These are phyloP conservation scores for Podaxis sp. DNA, from an alignment of 768 basidiomycete species.

Conservation along the genomic window DNA sequence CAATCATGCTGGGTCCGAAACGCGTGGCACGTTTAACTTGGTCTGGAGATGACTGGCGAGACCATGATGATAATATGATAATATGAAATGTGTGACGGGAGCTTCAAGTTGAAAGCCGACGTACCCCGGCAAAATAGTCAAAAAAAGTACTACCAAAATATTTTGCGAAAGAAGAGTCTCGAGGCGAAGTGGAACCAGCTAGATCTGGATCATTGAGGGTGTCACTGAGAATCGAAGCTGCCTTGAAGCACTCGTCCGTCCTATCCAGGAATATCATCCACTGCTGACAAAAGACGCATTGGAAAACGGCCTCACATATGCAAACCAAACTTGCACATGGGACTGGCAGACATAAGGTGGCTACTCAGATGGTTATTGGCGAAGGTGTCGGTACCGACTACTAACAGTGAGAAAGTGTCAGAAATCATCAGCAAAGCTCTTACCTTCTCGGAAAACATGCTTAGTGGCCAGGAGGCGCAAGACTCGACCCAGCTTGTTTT, in stretches of 20 bases:
- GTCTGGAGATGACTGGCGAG: background rate
- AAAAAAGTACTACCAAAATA: conserved; percentile 19
- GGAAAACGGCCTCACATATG: conserved; percentile 20
- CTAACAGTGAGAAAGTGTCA: conserved; percentile 16
- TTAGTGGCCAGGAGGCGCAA: conserved; percentile 33
- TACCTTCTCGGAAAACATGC: conserved; percentile 38
- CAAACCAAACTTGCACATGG: conserved; percentile 23
- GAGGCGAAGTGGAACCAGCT: conserved; percentile 23
- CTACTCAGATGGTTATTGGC: conserved; percentile 41
- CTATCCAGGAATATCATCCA: conserved; percentile 1
- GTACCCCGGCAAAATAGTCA: conserved; percentile 23
- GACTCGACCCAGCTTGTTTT: conserved; percentile 31
- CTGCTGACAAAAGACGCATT: background rate
- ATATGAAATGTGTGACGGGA: background rate
- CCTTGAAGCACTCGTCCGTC: conserved; percentile 20
- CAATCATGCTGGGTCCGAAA: conserved; percentile 33
- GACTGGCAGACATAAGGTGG: conserved; percentile 25
- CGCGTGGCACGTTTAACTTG: conserved; percentile 16
- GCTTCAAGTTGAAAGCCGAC: background rate
- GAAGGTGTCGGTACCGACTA: conserved; percentile 35
- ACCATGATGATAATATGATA: background rate
- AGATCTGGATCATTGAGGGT: conserved; percentile 32
- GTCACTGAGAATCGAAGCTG: conserved; percentile 27
- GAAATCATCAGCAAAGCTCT: background rate
- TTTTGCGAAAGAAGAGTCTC: conserved; percentile 24